These are phyloP conservation scores for Trapa incisa DNA, from an alignment of 345 rosid species.

Conservation along the genomic window DNA sequence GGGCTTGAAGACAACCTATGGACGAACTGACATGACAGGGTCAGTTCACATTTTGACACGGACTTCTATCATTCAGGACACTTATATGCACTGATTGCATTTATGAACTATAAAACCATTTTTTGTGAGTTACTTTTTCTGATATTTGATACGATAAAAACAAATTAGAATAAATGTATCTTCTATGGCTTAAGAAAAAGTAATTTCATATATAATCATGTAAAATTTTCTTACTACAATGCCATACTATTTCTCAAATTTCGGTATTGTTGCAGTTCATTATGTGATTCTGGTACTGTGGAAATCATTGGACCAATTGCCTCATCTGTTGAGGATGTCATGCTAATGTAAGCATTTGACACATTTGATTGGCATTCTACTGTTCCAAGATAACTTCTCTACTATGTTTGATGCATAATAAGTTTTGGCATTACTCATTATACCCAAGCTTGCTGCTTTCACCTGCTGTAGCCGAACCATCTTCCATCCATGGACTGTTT, in stretches of 20 bases:
- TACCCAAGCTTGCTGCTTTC: neutral
- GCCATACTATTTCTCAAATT: neutral
- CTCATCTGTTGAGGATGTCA: conserved; percentile 64
- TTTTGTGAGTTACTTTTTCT: neutral
- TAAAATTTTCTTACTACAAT: neutral
- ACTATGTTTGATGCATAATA: neutral
- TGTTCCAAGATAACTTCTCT: neutral
- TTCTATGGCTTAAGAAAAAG: neutral
- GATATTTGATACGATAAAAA: neutral
- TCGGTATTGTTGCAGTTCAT: conserved; percentile 32
- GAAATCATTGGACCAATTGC: conserved; percentile 80
- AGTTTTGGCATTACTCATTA: neutral
- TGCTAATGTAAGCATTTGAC: conserved; percentile 50
- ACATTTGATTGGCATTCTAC: neutral
- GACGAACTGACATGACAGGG: conserved; percentile 70
- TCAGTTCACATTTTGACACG: conserved; percentile 13
- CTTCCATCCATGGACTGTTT: neutral
- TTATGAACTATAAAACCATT: neutral
- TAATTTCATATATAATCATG: neutral
- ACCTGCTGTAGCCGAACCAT: neutral
- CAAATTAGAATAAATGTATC: neutral
- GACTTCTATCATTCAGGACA: neutral
- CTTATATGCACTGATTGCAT: neutral
- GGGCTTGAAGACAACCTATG: conserved; percentile 79
- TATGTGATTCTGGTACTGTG: conserved; percentile 60